A percentile compares a stretch with the other conserved stretches of the same genome.
phyloP scores from a whole-genome alignment of 208 protist species.

The Acanthamoeba triangularis region DNA sequence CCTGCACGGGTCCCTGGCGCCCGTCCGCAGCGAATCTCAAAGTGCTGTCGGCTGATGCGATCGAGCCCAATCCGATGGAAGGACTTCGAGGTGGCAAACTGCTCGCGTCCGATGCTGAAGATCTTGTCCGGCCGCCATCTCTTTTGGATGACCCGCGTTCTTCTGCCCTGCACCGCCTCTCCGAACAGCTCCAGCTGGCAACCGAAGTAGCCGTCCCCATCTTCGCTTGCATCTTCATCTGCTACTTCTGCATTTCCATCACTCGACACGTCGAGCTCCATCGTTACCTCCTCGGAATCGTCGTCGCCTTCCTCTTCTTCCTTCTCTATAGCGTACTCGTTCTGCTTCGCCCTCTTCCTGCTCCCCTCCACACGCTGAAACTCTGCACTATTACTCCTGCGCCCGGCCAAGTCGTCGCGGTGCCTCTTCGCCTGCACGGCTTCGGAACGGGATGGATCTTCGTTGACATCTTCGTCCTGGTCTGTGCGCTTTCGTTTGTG shows the following conservation, averaged over 20 bases:
- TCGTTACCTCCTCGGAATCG: background rate
- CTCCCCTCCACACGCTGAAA: background rate
- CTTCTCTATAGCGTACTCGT: background rate
- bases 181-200: conserved; percentile 25
- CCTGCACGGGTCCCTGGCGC: background rate
- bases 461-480: background rate
- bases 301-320: background rate
- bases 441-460: background rate
- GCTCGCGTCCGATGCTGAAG: background rate
- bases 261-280: background rate
- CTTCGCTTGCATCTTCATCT: background rate
- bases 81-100: background rate
- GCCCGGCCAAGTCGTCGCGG: background rate
- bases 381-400: background rate
- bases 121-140: conserved; percentile 15
- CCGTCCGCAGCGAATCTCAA: background rate
- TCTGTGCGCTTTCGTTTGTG: background rate
- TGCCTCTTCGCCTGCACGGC: background rate
- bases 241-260: background rate
- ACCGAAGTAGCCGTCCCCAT: background rate
- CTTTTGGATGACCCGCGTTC: conserved; percentile 19
- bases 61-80: background rate
- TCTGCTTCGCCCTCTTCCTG: background rate
- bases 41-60: conserved; percentile 49
- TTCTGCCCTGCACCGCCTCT: background rate